These are phyloP conservation scores for Lyophyllum shimeji DNA, from an alignment of 768 basidiomycete genomes.

Conservation along the genomic window DNA sequence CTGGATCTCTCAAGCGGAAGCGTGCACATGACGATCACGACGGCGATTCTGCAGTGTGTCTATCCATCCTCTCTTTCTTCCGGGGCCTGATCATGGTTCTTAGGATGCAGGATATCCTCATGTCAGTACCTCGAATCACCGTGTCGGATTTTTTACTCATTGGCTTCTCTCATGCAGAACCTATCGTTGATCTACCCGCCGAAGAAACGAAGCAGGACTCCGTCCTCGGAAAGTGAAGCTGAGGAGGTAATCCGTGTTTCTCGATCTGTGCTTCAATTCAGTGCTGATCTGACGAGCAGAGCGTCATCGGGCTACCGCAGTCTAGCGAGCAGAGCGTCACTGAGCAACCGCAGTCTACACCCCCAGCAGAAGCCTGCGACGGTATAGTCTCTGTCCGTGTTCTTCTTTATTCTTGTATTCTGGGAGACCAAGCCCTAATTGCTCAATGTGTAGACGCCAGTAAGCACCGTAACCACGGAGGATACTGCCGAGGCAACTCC, in stretches of 20 bases:
- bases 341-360: not conserved
- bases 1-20: slow-evolving; percentile 29
- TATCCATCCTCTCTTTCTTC: not conserved
- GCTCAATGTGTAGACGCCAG: not conserved
- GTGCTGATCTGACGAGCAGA: not conserved
- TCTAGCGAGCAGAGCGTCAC: not conserved
- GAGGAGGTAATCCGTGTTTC: slow-evolving; percentile 20
- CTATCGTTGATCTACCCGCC: slow-evolving; percentile 47
- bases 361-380: not conserved
- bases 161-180: slow-evolving; percentile 31
- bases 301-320: not conserved
- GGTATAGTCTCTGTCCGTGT: not conserved
- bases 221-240: slow-evolving; percentile 30
- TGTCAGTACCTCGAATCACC: slow-evolving; percentile 27
- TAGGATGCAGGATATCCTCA: slow-evolving; percentile 44
- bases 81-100: slow-evolving; percentile 6
- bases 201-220: slow-evolving; percentile 40
- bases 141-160: not conserved
- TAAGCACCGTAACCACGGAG: not conserved
- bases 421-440: not conserved
- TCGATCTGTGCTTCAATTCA: not conserved
- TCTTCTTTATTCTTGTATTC: not conserved
- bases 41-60: slow-evolving; percentile 16
- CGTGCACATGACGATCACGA: slow-evolving; percentile 23
- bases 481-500: slow-evolving; percentile 1